Percentiles rank a stretch among this genome's conserved stretches.
phyloP scores from a whole-genome alignment of 768 basidiomycete species.

The Candolleomyces eurysporus region DNA sequence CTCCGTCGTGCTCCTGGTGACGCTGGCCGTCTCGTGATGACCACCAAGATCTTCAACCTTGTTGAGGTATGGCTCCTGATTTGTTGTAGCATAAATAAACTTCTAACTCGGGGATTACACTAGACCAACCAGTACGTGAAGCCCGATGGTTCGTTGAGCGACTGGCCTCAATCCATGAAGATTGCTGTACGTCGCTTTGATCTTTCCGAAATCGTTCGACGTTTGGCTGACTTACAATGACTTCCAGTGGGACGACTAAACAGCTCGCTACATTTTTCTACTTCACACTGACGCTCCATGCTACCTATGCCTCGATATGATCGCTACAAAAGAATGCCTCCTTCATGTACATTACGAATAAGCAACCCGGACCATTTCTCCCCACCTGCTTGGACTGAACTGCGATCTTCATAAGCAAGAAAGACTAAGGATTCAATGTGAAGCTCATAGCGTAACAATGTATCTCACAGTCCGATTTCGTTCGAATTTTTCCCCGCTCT shows the following conservation, averaged over 20 bases:
- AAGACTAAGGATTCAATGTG: too few relatives aligned
- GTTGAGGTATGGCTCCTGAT: neutral
- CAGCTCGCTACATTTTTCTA: neutral
- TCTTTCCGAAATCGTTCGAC: neutral
- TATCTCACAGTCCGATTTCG: too few relatives aligned
- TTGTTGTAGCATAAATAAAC: neutral
- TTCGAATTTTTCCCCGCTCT: too few relatives aligned
- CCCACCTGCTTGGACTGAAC: too few relatives aligned
- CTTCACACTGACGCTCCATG: too few relatives aligned
- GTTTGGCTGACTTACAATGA: neutral
- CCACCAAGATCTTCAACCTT: constrained; percentile 1
- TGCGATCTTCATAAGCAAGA: too few relatives aligned
- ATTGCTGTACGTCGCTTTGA: neutral
- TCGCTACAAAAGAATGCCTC: too few relatives aligned
- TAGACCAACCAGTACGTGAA: constrained; percentile 1
- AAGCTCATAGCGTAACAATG: too few relatives aligned
- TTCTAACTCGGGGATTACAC: too few relatives aligned
- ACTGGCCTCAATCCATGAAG: constrained; percentile 2
- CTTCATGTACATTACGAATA: too few relatives aligned
- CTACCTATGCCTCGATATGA: too few relatives aligned
- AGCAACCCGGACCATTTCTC: too few relatives aligned
- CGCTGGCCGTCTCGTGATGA: constrained; percentile 25
- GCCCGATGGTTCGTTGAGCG: neutral
- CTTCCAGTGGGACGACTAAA: neutral
- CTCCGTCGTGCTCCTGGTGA: constrained; percentile 45